Evolutionary conservation across 352 stramenopile species (phyloP).

Genomic region (Pythium aristosporum): DNA sequence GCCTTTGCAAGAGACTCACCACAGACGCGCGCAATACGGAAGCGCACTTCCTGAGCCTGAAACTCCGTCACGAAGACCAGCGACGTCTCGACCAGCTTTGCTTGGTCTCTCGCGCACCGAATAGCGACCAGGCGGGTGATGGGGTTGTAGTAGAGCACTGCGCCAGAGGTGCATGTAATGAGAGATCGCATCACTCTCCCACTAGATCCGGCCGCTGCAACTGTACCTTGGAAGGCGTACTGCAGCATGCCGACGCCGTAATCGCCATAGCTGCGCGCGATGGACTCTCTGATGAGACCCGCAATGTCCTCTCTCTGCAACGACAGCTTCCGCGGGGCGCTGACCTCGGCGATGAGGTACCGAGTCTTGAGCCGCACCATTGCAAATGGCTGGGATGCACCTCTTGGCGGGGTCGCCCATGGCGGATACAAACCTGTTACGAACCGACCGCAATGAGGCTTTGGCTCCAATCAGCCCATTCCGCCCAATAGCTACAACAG

Average conservation of each 20-base stretch:
- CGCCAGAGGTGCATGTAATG: not conserved
- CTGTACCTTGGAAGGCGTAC: conserved; percentile 76
- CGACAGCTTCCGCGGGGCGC: conserved; percentile 37
- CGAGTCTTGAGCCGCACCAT: conserved; percentile 83
- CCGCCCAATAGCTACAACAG: conserved; percentile 18
- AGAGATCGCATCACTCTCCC: not conserved
- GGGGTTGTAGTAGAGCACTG: conserved; percentile 67
- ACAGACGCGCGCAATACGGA: conserved; percentile 66
- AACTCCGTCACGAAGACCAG: conserved; percentile 69
- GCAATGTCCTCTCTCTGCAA: conserved; percentile 66
- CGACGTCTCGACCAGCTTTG: conserved; percentile 72
- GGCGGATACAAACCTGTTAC: conserved; percentile 9
- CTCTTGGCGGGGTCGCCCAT: not conserved
- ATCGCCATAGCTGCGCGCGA: conserved; percentile 67
- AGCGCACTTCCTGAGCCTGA: conserved; percentile 55
- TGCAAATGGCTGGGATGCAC: conserved; percentile 1
- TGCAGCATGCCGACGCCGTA: conserved; percentile 62
- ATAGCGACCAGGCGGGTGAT: conserved; percentile 55
- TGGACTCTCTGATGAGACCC: conserved; percentile 55
- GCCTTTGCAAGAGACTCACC: conserved; percentile 33
- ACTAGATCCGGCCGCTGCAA: not conserved
- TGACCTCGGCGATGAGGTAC: conserved; percentile 68
- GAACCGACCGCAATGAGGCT: not conserved
- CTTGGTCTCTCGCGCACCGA: conserved; percentile 65
- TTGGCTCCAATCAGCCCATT: conserved; percentile 10